Conservation (phyloP, 78 protist genomes). For the Dictyostelium intermedium region DNA sequence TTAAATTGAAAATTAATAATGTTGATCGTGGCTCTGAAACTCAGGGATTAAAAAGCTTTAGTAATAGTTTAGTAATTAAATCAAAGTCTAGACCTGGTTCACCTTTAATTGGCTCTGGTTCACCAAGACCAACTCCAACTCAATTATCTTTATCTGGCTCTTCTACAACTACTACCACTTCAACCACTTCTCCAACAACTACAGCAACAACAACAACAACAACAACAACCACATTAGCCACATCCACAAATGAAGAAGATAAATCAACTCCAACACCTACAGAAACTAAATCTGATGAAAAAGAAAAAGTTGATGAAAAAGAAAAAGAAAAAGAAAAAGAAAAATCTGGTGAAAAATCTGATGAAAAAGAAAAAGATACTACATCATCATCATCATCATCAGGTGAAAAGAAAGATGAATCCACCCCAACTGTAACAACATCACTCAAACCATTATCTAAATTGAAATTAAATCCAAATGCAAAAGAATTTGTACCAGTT, state of each 20-base stretch:
- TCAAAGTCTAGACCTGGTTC: slow-evolving; percentile 59
- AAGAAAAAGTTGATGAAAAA: background rate
- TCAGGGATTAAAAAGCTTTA: slow-evolving; percentile 34
- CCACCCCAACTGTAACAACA: background rate
- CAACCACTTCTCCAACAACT: background rate
- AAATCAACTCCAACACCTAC: background rate
- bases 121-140: slow-evolving; percentile 50
- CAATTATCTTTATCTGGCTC: slow-evolving; percentile 4
- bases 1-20: background rate
- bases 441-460: background rate
- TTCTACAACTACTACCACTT: background rate
- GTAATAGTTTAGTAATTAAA: background rate
- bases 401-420: background rate
- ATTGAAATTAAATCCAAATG: slow-evolving; percentile 65
- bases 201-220: background rate
- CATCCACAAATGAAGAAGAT: background rate
- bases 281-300: background rate
- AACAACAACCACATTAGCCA: background rate
- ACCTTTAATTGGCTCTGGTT: slow-evolving; percentile 51
- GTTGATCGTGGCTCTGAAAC: slow-evolving; percentile 25
- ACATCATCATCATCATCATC: background rate
- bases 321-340: background rate
- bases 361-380: background rate
- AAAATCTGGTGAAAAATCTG: background rate
- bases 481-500: slow-evolving; percentile 48